Conservation (phyloP, 345 rosid species). For the Dovyalis caffra region DNA sequence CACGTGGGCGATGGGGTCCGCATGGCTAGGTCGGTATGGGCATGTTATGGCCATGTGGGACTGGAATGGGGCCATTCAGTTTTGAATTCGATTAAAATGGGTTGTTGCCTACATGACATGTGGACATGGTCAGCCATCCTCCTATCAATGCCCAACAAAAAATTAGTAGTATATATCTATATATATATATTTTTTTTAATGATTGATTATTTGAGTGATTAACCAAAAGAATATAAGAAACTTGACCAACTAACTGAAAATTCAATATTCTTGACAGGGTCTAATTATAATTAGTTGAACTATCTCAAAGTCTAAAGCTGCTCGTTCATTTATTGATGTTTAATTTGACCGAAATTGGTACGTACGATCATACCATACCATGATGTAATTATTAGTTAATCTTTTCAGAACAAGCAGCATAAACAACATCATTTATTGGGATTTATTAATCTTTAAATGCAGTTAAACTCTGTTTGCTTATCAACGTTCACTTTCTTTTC, state of each 20-base stretch:
- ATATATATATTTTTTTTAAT: neutral
- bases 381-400: neutral
- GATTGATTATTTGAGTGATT: neutral
- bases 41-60: slow-evolving; percentile 27
- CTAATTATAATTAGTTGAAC: too few species aligned
- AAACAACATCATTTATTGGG: neutral
- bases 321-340: too few species aligned
- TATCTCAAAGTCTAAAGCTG: neutral
- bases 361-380: neutral
- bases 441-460: neutral
- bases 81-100: neutral
- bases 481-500: too few species aligned
- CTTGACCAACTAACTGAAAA: neutral
- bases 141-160: neutral
- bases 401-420: neutral
- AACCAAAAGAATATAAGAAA: too few species aligned
- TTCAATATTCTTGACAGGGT: neutral
- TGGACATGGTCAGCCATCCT: slow-evolving; percentile 16
- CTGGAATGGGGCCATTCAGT: slow-evolving; percentile 7
- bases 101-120: slow-evolving; percentile 48
- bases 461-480: neutral
- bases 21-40: slow-evolving; percentile 19
- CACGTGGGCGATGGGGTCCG: slow-evolving; percentile 24
- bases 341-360: too few species aligned
- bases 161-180: neutral